Conservation (phyloP, 2,329 filamentous ascomycete genomes). For the Neoscytalidium dimidiatum region DNA sequence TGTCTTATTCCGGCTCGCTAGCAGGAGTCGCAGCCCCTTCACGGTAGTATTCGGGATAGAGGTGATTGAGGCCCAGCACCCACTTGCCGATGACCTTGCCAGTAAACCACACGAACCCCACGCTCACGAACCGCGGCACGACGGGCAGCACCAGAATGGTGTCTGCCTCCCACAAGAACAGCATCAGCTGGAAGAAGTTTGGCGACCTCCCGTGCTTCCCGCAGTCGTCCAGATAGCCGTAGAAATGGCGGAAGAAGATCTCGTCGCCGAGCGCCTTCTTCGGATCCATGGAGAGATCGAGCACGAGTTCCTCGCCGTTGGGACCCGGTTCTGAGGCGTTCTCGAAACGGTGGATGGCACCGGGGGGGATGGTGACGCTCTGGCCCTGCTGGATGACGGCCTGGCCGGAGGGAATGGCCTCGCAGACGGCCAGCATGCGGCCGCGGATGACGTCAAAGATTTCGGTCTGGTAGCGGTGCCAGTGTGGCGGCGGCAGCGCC, state of each 20-base stretch:
- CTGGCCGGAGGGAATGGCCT: background rate
- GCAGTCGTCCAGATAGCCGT: conserved; percentile 18
- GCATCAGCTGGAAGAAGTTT: conserved; percentile 15
- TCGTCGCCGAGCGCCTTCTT: conserved; percentile 9
- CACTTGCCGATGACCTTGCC: background rate
- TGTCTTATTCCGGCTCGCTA: background rate
- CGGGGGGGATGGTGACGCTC: conserved; percentile 12
- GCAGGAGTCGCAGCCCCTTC: background rate
- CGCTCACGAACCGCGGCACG: background rate
- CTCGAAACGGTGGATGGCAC: conserved; percentile 16
- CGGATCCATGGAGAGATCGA: conserved; percentile 16
- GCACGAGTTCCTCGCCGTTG: conserved; percentile 2
- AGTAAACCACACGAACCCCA: conserved; percentile 2
- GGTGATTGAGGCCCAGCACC: conserved; percentile 3
- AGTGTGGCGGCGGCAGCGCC: conserved; percentile 4
- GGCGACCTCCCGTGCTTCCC: background rate
- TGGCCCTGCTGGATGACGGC: background rate
- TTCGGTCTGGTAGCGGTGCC: conserved; percentile 10
- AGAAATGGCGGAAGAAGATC: conserved; percentile 19
- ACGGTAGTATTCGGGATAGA: conserved; percentile 4
- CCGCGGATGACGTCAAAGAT: conserved; percentile 3
- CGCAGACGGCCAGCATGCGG: conserved; percentile 1
- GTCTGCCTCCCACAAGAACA: conserved; percentile 14
- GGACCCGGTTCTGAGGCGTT: background rate
- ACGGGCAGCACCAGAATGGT: conserved; percentile 15